Evolutionary conservation across 176 grass and related monocot genomes (phyloP).

Genomic region (Alopecurus myosuroides): DNA sequence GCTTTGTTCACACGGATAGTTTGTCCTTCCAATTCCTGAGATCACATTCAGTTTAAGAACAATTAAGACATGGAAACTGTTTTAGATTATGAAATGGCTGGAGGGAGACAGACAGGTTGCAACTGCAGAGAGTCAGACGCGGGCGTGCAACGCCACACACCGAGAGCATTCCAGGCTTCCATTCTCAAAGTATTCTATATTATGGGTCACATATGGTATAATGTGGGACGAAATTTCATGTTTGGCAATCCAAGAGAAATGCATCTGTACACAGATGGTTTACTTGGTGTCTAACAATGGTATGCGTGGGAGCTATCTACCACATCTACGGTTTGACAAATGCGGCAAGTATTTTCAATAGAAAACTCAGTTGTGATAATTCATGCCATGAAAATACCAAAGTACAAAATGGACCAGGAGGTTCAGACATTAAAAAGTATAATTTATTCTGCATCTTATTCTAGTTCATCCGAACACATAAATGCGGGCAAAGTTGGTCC

Average conservation of each 20-base stretch:
- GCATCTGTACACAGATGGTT: neutral
- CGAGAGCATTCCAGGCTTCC: neutral
- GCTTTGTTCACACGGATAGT: conserved; percentile 93
- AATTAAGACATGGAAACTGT: neutral
- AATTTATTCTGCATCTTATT: neutral
- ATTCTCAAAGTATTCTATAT: neutral
- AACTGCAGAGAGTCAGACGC: neutral
- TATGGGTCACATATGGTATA: neutral
- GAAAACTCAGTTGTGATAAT: neutral
- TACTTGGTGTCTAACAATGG: neutral
- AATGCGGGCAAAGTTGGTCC: neutral
- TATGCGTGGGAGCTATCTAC: neutral
- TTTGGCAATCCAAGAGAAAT: neutral
- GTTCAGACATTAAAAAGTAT: neutral
- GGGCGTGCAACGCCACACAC: too few species aligned
- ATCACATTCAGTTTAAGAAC: conserved; percentile 13
- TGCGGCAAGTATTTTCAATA: neutral
- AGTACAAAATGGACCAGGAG: neutral
- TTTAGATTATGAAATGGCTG: neutral
- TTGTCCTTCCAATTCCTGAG: conserved; percentile 97
- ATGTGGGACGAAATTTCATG: neutral
- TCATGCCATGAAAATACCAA: neutral
- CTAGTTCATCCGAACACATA: neutral
- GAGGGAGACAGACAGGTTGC: neutral
- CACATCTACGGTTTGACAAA: neutral